phyloP scores from a whole-genome alignment of 106 monocot species.

The Acorus calamus region DNA sequence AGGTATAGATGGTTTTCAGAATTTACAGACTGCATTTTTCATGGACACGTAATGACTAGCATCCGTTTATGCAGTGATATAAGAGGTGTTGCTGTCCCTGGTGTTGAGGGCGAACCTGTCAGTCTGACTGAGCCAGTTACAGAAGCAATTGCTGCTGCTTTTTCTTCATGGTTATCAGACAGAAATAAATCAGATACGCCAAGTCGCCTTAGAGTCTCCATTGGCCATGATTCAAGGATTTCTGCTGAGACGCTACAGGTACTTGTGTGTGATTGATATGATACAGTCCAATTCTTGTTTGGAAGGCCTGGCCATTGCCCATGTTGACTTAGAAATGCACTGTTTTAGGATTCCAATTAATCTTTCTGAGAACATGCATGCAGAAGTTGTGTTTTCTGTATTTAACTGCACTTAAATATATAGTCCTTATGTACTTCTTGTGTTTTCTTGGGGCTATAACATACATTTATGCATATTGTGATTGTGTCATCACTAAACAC shows the following conservation, averaged over 20 bases:
- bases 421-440: too few relatives aligned
- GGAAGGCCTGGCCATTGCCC: too few relatives aligned
- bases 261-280: background rate
- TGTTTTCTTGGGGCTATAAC: too few relatives aligned
- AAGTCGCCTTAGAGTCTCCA: constrained; percentile 57
- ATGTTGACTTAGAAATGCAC: too few relatives aligned
- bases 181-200: constrained; percentile 47
- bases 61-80: constrained; percentile 60
- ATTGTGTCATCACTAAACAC: too few relatives aligned
- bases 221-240: constrained; percentile 92
- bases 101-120: constrained; percentile 79
- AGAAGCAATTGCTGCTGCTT: constrained; percentile 78
- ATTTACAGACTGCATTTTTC: background rate
- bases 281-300: too few relatives aligned
- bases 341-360: too few relatives aligned
- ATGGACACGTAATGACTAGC: background rate
- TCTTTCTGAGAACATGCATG: too few relatives aligned
- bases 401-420: too few relatives aligned
- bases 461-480: too few relatives aligned
- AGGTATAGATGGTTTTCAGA: constrained; percentile 34
- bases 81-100: constrained; percentile 90
- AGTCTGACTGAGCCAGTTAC: constrained; percentile 72
- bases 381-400: too few relatives aligned
- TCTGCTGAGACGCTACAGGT: constrained; percentile 87
- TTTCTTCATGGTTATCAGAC: constrained; percentile 78